Evolutionary conservation across 495 filamentous ascomycete species (phyloP), one percentile per base, ranked within the genome.

Genomic region (Rostrohypoxylon terebratum): DNA sequence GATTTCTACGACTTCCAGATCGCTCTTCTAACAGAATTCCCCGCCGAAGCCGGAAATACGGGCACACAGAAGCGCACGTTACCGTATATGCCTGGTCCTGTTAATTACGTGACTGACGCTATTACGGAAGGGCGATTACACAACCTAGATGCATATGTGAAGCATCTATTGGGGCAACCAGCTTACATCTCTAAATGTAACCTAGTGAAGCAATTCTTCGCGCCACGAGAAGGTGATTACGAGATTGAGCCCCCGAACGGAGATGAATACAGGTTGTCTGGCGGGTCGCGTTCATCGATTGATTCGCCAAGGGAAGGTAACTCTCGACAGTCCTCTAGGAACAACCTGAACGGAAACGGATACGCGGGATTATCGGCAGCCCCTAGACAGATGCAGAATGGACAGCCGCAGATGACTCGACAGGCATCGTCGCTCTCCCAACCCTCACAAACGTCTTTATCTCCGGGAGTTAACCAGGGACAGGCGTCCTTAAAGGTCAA

Each of bases 1-100:
- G 96, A 99, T 78, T 99, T 99, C 78, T 99, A 98, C 80, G 96
- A 98, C 77, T 97, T 98, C 81, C 96, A 99, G 79, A 98, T 98
- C 77, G 90, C 92, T 16, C 90, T 99, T 5, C 85, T 99, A 48
- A 94, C 93, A 44, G 93, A 97, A 72, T 98, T 97, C 77, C 95
- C 96, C 38, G 89, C 92, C 14, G 96, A 98, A 77, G 94, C 96
- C 28, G 95, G 96, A 21, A 92, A 91, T 28, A 92, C 92, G 59
- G 89, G 88, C 54, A 87, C 88, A 44, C 89, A 90, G 71, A 89
- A 91, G 59, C 90, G 96, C 33, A 92, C 91, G 14, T 79, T 99
- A 6, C 96, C 96, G n/a, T 99, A 95, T 80, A 99, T 99, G 96
- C 96, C 96, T 18, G 96, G 96, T 9, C 96, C 96, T 20, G 95